phyloP scores from a whole-genome alignment of 306 rosid species.

The Hippophae tibetana region DNA sequence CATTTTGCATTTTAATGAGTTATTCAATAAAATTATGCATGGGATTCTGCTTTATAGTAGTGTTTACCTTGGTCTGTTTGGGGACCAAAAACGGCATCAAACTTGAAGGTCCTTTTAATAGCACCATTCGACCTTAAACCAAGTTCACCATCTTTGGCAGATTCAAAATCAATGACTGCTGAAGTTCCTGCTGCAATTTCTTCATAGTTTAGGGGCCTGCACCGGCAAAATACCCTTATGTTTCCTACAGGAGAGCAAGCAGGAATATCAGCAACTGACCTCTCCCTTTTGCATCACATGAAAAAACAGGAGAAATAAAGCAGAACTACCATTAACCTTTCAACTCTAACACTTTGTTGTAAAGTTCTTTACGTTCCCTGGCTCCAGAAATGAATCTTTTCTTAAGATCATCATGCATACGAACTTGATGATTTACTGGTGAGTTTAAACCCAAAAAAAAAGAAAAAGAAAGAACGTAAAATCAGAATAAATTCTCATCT shows the following conservation, averaged over 20 bases:
- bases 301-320: slow-evolving; percentile 15
- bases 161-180: slow-evolving; percentile 73
- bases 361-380: slow-evolving; percentile 73
- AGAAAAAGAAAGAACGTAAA: neutral
- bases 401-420: slow-evolving; percentile 56
- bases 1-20: slow-evolving; percentile 10
- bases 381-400: slow-evolving; percentile 61
- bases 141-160: slow-evolving; percentile 78
- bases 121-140: slow-evolving; percentile 67
- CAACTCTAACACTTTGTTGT: slow-evolving; percentile 81
- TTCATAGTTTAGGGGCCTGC: slow-evolving; percentile 73
- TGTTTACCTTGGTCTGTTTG: slow-evolving; percentile 74
- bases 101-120: slow-evolving; percentile 62
- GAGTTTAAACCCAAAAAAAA: slow-evolving; percentile 1
- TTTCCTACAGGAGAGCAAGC: slow-evolving; percentile 46
- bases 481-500: neutral
- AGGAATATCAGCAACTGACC: slow-evolving; percentile 20
- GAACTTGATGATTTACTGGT: slow-evolving; percentile 53
- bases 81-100: slow-evolving; percentile 80
- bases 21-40: neutral
- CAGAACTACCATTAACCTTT: slow-evolving; percentile 46
- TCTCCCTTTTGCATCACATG: slow-evolving; percentile 1
- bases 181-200: slow-evolving; percentile 64
- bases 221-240: slow-evolving; percentile 92
- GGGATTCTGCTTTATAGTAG: neutral